Percentiles rank a stretch among this genome's conserved stretches.
phyloP scores from a whole-genome alignment of 176 grass and related monocot genomes.

The Carex scoparia region DNA sequence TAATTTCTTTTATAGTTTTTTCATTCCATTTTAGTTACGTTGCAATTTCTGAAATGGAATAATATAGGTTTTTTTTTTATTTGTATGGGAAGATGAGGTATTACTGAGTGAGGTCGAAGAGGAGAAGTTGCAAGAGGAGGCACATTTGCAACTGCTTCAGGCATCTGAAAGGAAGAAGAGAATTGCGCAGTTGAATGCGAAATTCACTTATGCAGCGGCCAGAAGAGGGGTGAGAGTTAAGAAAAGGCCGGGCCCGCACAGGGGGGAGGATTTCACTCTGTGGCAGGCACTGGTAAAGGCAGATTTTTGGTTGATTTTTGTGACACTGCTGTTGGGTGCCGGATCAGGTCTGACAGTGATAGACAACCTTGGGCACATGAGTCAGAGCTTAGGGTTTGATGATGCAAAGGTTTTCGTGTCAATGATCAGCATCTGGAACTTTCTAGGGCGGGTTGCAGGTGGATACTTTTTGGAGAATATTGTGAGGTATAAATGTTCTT shows the following conservation, averaged over 20 bases:
- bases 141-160: slow-evolving; percentile 42
- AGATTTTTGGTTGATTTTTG: slow-evolving; percentile 96
- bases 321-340: slow-evolving; percentile 66
- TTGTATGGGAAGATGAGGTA: slow-evolving; percentile 32
- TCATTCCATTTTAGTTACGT: not conserved
- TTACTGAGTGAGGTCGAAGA: no score
- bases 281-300: slow-evolving; percentile 75
- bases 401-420: slow-evolving; percentile 72
- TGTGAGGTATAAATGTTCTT: slow-evolving; percentile 51
- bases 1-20: not conserved
- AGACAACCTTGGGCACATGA: slow-evolving; percentile 93
- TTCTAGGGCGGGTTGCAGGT: slow-evolving; percentile 81
- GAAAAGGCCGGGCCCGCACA: slow-evolving; percentile 39
- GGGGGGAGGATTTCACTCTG: slow-evolving; percentile 87
- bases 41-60: not conserved
- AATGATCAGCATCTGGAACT: slow-evolving; percentile 91
- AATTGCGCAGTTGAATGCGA: slow-evolving; percentile 59
- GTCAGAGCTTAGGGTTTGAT: slow-evolving; percentile 66
- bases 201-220: slow-evolving; percentile 54
- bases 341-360: slow-evolving; percentile 87
- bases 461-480: slow-evolving; percentile 93
- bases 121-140: slow-evolving; percentile 21
- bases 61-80: slow-evolving; percentile 65
- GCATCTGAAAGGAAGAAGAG: slow-evolving; percentile 57
- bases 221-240: slow-evolving; percentile 64